phyloP scores from a whole-genome alignment of 306 rosid genomes.

The Dryas alaskensis region DNA sequence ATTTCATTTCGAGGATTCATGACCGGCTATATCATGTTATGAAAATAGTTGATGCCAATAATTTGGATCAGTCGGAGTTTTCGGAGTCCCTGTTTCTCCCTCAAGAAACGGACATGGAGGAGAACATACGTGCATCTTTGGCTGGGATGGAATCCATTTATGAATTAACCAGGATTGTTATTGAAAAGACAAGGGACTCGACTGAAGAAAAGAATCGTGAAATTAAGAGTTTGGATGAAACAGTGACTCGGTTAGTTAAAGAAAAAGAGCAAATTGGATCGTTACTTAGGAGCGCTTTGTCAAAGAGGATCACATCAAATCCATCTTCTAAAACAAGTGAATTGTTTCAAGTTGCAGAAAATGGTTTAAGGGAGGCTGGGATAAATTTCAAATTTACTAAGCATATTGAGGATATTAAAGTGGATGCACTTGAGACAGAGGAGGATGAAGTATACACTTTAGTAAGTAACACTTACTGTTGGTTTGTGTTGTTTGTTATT shows the following conservation, averaged over 20 bases:
- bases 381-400: constrained; percentile 85
- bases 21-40: constrained; percentile 62
- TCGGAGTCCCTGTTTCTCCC: constrained; percentile 72
- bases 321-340: constrained; percentile 55
- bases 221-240: constrained; percentile 71
- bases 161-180: constrained; percentile 58
- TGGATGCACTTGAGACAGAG: constrained; percentile 40
- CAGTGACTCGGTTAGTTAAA: constrained; percentile 50
- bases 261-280: constrained; percentile 97
- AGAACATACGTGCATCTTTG: constrained; percentile 76
- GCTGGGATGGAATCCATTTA: constrained; percentile 93
- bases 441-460: constrained; percentile 74
- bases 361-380: constrained; percentile 85
- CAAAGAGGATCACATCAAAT: constrained; percentile 57
- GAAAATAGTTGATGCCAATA: constrained; percentile 51
- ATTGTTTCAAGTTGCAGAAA: constrained; percentile 79
- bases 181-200: constrained; percentile 57
- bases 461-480: constrained; percentile 43
- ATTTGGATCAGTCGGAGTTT: constrained; percentile 65
- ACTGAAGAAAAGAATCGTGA: constrained; percentile 60
- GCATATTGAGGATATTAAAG: constrained; percentile 52
- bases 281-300: constrained; percentile 79
- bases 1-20: constrained; percentile 69
- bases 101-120: constrained; percentile 86
- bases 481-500: constrained; percentile 14